Base-by-base conservation (phyloP, 2,329 filamentous ascomycete species). In the Blumeria graminis region DNA sequence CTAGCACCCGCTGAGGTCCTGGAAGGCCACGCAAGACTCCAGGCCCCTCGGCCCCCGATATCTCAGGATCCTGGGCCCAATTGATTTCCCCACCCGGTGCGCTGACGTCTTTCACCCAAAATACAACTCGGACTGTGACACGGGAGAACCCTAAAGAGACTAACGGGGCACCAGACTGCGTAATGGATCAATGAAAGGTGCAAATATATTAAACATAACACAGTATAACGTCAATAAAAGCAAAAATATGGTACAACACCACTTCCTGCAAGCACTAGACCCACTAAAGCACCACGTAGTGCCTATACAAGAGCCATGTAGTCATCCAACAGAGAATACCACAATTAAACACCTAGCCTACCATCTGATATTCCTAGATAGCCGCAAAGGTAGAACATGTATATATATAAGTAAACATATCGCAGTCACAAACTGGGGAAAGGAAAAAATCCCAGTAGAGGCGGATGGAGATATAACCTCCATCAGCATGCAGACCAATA, bases 151-250 rank as follows among this genome's bases (percentile, higher is more conserved):
- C 22, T 28, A 28, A 28, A 28, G 22, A 28, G 22, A 28, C 22
- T 28, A 28, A 28, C 22, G 22, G 22, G 22, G 51, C 38, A 41
- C 38, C 38, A 6, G 14, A 46, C 14, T 46, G 34, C 8, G 32
- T 13, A 13, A 54, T 54, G 51, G 8, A 6, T 18, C 18, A 10
- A 54, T 38, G 51, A 54, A 54, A 35, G 51, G 16, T 22, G 39
- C 32, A 10, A 11, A 6, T 9, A 54, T n/a, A 7, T 33, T 34
- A 22, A 54, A 16, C 11, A 54, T 54, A 18, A 22, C 34, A 33
- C 51, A 54, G 51, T 54, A 38, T 16, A 54, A 54, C 16, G 51
- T 54, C 14, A 54, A 54, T 10, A 36, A 22, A 38, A 54, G 33
- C n/a, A 54, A 54, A 35, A 22, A 54, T 11, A 36, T 11, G 3